Evolutionary conservation across 2,329 filamentous ascomycete genomes (phyloP).

Genomic region (Xylaria sp.): DNA sequence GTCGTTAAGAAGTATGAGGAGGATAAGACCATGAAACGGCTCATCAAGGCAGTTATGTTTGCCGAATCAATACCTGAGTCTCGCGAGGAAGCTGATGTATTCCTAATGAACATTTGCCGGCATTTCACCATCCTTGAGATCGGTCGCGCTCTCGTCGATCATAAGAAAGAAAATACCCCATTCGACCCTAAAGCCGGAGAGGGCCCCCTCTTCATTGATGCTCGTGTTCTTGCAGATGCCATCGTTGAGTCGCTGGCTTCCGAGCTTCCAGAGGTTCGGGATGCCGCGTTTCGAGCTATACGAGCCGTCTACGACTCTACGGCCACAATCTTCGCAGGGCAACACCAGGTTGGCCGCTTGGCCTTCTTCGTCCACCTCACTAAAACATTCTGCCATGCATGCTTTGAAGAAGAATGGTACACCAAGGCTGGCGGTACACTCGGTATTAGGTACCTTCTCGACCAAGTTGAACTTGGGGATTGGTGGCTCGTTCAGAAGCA

Average conservation of each 20-base stretch:
- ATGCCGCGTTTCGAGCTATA: constrained; percentile 83
- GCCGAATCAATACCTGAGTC: constrained; percentile 85
- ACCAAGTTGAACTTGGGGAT: constrained; percentile 85
- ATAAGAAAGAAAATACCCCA: constrained; percentile 78
- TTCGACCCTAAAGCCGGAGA: constrained; percentile 91
- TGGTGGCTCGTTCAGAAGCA: constrained; percentile 85
- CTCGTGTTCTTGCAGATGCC: constrained; percentile 86
- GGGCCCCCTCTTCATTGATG: constrained; percentile 86
- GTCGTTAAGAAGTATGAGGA: constrained; percentile 88
- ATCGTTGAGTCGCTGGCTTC: constrained; percentile 91
- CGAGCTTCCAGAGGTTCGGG: constrained; percentile 81
- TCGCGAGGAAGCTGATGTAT: constrained; percentile 76
- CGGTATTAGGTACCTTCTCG: constrained; percentile 89
- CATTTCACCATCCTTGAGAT: constrained; percentile 94
- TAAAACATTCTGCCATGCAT: constrained; percentile 89
- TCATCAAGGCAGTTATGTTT: constrained; percentile 89
- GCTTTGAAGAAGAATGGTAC: constrained; percentile 98
- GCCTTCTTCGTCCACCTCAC: constrained; percentile 87
- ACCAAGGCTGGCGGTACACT: constrained; percentile 92
- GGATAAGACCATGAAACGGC: constrained; percentile 82
- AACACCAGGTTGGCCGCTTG: constrained; percentile 76
- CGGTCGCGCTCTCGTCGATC: constrained; percentile 82
- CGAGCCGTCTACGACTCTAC: constrained; percentile 81
- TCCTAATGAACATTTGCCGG: constrained; percentile 83
- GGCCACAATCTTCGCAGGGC: constrained; percentile 80